Evolutionary conservation across 192 early-diverging fungal genomes (phyloP), one percentile per base, ranked within the genome.

Genomic region (Backusella tarrabulga): DNA sequence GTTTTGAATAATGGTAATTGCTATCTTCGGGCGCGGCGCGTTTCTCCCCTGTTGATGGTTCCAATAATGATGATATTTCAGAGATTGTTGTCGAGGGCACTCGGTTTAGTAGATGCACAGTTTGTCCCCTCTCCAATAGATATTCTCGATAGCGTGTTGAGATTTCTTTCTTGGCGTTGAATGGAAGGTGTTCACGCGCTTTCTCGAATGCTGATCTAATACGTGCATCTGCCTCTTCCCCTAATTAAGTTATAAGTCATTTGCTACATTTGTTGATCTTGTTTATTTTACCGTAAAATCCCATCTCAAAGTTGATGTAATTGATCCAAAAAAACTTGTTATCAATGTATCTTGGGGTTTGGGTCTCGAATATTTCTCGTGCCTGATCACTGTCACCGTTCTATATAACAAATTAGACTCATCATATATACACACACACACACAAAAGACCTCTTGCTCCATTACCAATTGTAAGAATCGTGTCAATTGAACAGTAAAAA

Each of bases 401-500:
- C 71, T 72, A 44, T 23, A 12, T 40, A 69, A 32, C 32, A 32
- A 32, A 32, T 32, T 32, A 32, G 32, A 1, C 32, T 3, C 32
- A 32, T 32, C 32, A 32, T 32, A 32, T 3, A 29, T 29, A 29
- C 1, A 29, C 1, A 1, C 26, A 32, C 32, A 32, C 32, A 32
- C 32, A 32, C 29, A 32, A 32, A 32, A 32, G 32, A 3, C 32
- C 32, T 32, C 2, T 32, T 32, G 32, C 32, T 0, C 32, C 32
- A 32, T 32, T 40, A 40, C 15, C 14, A 21, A 21, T 21, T 56
- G 54, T 56, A 56, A 56, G 9, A 56, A 56, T 56, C 54, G 19
- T 56, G 54, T 56, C 21, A 56, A 8, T 56, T 56, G 54, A 56
- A 63, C 56, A 63, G 82, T 82, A 38, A 92, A 77, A 21, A 87